A percentile compares a stretch with the other conserved stretches of the same genome.
These are phyloP conservation scores for Trichoderma lentiforme DNA, from an alignment of 2,329 filamentous ascomycete genomes.

Conservation along the genomic window DNA sequence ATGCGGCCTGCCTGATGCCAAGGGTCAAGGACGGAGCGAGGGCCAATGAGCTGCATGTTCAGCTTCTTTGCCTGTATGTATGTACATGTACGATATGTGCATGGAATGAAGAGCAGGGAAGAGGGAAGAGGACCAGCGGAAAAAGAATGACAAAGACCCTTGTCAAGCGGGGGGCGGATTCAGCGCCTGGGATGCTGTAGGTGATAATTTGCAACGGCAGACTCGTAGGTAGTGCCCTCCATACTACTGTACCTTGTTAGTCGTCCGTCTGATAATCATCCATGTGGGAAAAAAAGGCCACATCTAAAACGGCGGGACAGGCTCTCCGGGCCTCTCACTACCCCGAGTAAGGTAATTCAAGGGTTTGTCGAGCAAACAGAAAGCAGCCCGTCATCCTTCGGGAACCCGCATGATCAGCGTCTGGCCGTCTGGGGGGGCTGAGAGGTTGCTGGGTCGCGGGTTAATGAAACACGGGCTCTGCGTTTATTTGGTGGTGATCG, in stretches of 20 bases:
- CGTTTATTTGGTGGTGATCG: background rate
- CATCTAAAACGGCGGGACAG: background rate
- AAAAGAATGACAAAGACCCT: background rate
- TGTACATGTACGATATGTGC: background rate
- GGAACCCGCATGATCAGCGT: background rate
- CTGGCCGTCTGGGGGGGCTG: background rate
- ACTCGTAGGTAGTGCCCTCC: background rate
- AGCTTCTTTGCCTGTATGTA: background rate
- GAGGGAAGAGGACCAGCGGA: background rate
- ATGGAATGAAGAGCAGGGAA: background rate
- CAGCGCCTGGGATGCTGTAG: background rate
- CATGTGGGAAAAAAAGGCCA: background rate
- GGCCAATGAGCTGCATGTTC: background rate
- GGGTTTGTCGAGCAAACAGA: background rate
- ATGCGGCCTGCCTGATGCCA: slow-evolving; percentile 6
- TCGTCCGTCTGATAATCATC: background rate
- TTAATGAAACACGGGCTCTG: background rate
- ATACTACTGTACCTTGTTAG: background rate
- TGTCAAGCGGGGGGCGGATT: background rate
- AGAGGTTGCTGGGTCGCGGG: background rate
- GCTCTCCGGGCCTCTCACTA: background rate
- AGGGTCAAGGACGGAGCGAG: background rate
- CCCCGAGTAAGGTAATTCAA: background rate
- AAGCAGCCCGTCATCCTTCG: background rate
- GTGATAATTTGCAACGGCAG: background rate